Percentiles rank a stretch among this genome's conserved stretches.
Conservation (phyloP, 2,329 filamentous ascomycete species). For the Onygena corvina region DNA sequence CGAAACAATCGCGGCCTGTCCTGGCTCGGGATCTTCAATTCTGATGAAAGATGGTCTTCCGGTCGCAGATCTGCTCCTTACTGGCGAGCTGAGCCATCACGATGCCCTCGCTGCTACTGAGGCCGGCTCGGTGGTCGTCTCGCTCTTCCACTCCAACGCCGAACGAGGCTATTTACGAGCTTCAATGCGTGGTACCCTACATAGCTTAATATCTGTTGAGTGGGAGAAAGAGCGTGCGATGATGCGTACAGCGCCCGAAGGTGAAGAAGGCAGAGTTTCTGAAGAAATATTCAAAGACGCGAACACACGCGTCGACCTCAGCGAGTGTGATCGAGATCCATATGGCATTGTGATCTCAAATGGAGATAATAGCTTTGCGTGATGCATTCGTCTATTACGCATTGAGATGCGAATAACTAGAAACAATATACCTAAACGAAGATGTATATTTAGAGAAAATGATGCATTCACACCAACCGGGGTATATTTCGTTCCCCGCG, state of each 20-base stretch:
- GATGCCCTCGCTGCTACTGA: slow-evolving; percentile 79
- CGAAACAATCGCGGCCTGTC: slow-evolving; percentile 68
- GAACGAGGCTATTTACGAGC: slow-evolving; percentile 70
- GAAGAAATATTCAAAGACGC: slow-evolving; percentile 41
- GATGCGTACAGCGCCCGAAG: slow-evolving; percentile 24
- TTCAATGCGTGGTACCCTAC: slow-evolving; percentile 53
- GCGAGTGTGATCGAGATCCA: slow-evolving; percentile 72
- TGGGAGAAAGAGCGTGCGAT: slow-evolving; percentile 41
- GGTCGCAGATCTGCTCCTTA: slow-evolving; percentile 68
- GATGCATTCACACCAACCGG: background rate
- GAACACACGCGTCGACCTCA: slow-evolving; percentile 57
- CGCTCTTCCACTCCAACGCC: slow-evolving; percentile 85
- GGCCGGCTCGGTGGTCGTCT: slow-evolving; percentile 67
- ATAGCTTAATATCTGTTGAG: slow-evolving; percentile 44
- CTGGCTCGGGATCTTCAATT: slow-evolving; percentile 66
- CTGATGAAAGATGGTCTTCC: slow-evolving; percentile 47
- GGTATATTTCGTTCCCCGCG: no score
- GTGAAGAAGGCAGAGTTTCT: slow-evolving; percentile 28
- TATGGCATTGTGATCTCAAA: slow-evolving; percentile 50
- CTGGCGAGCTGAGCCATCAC: slow-evolving; percentile 87
- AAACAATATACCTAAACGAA: background rate
- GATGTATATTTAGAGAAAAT: background rate
- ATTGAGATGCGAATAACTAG: background rate
- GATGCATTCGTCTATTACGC: background rate
- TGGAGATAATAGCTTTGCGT: background rate